These are phyloP conservation scores for Amanita inopinata DNA, from an alignment of 768 basidiomycete genomes.

Conservation along the genomic window DNA sequence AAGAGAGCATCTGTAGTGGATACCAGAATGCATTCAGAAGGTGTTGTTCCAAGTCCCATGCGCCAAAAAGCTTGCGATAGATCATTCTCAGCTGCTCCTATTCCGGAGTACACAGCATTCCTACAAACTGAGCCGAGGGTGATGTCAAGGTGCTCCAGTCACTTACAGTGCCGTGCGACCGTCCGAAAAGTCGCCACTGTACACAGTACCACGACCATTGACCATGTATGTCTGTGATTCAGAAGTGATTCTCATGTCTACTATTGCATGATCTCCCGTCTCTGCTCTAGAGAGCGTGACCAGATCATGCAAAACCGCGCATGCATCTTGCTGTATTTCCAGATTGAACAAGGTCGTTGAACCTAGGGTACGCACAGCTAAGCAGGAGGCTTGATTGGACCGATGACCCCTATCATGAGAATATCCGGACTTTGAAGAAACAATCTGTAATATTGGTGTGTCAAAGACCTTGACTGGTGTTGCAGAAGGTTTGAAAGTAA, in stretches of 20 bases:
- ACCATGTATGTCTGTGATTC: conserved; percentile 31
- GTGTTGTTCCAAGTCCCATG: conserved; percentile 27
- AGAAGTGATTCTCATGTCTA: conserved; percentile 36
- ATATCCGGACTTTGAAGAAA: conserved; percentile 19
- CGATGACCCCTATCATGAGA: neutral
- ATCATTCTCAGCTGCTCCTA: neutral
- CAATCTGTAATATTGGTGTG: conserved; percentile 64
- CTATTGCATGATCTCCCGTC: conserved; percentile 28
- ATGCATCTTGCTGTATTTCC: neutral
- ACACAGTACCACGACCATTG: conserved; percentile 44
- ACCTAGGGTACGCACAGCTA: conserved; percentile 21
- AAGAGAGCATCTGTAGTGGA: conserved; percentile 33
- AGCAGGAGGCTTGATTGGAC: conserved; percentile 12
- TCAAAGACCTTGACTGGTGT: conserved; percentile 37
- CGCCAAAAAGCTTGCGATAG: conserved; percentile 42
- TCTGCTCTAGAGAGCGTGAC: conserved; percentile 30
- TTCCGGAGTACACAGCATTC: conserved; percentile 14
- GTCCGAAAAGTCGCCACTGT: conserved; percentile 28
- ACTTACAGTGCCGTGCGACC: conserved; percentile 34
- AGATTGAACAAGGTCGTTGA: conserved; percentile 12
- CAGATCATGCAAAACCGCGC: conserved; percentile 20
- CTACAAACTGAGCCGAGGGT: conserved; percentile 4
- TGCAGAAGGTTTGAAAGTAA: conserved; percentile 31
- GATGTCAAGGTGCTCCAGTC: neutral
- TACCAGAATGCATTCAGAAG: conserved; percentile 33